Evolutionary conservation across 2,329 filamentous ascomycete species (phyloP).

Genomic region (Aspergillus fijiensis): DNA sequence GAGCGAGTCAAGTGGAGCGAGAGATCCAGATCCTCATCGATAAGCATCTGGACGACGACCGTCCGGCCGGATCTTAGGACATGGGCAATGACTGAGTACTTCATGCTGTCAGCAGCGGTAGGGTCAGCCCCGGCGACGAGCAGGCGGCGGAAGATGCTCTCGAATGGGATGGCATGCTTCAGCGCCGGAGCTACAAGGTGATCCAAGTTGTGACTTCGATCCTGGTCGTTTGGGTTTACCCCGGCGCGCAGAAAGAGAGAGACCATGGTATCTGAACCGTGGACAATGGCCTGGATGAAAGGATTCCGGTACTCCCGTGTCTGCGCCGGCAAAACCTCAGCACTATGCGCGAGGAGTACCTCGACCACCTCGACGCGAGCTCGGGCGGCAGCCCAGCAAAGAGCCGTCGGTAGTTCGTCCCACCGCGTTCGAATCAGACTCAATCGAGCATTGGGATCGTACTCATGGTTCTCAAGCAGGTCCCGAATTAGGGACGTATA

Average conservation of each 20-base stretch:
- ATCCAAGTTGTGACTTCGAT: no score
- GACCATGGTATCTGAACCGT: neutral
- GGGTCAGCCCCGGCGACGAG: neutral
- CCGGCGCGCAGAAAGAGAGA: neutral
- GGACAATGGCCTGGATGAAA: neutral
- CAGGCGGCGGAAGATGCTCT: neutral
- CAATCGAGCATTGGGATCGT: neutral
- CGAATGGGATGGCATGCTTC: neutral
- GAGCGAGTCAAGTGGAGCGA: neutral
- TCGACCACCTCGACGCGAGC: neutral
- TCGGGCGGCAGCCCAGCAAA: neutral
- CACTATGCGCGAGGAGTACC: neutral
- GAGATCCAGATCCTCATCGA: neutral
- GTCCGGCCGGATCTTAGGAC: neutral
- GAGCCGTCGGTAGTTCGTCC: neutral
- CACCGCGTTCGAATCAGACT: no score
- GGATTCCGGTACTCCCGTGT: neutral
- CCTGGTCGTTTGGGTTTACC: no score
- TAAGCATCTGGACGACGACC: neutral
- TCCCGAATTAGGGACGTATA: neutral
- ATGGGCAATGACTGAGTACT: neutral
- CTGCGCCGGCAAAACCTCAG: neutral
- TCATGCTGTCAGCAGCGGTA: neutral
- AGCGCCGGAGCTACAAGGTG: neutral
- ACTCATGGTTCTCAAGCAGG: neutral